phyloP scores from a whole-genome alignment of 352 stramenopile species.

The Phytophthora rubi region DNA sequence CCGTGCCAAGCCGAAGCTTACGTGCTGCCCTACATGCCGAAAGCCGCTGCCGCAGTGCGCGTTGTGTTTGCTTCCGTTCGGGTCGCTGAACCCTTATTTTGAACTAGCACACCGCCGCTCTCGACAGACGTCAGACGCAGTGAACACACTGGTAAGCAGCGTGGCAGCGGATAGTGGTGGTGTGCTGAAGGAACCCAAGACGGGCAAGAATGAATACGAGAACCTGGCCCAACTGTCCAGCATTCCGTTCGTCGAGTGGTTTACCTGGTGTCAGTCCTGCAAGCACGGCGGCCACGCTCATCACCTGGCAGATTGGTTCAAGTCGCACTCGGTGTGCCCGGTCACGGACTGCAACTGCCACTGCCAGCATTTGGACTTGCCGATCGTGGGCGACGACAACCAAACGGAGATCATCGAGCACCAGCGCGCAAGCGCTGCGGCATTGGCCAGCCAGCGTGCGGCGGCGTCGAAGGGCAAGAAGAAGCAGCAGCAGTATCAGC shows the following conservation, averaged over 20 bases:
- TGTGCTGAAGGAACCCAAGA: conserved; percentile 61
- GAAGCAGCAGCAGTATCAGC: conserved; percentile 31
- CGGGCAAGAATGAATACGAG: conserved; percentile 71
- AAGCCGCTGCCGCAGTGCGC: conserved; percentile 94
- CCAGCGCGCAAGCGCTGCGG: conserved; percentile 37
- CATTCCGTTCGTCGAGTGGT: conserved; percentile 96
- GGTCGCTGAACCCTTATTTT: conserved; percentile 96
- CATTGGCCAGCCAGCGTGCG: conserved; percentile 32
- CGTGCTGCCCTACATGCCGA: conserved; percentile 91
- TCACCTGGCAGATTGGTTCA: conserved; percentile 95
- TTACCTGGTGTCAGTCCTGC: conserved; percentile 94
- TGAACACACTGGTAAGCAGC: conserved; percentile 42
- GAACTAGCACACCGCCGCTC: conserved; percentile 90
- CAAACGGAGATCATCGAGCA: conserved; percentile 50
- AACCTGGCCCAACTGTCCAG: conserved; percentile 90
- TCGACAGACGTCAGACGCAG: conserved; percentile 63
- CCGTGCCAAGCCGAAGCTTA: conserved; percentile 90
- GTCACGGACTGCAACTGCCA: conserved; percentile 94
- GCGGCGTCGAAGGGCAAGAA: conserved; percentile 37
- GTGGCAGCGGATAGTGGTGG: conserved; percentile 39
- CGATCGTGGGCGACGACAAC: conserved; percentile 63
- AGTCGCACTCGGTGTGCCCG: conserved; percentile 87
- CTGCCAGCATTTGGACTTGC: conserved; percentile 86
- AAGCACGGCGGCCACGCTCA: conserved; percentile 93
- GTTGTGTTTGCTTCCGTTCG: conserved; percentile 93